phyloP scores from a whole-genome alignment of 768 basidiomycete genomes.

The Kwoniella dendrophila region DNA sequence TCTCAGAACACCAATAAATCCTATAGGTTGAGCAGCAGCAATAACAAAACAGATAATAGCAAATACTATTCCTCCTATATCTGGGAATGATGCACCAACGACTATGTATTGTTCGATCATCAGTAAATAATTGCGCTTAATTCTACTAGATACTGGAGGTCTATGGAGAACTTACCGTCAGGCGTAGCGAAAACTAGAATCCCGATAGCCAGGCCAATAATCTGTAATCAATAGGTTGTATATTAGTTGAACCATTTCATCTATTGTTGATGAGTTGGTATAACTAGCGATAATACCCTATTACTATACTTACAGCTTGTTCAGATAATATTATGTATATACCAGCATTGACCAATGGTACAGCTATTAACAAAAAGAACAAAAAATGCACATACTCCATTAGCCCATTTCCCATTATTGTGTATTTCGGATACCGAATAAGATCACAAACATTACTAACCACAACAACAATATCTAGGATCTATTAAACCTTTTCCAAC shows the following conservation, averaged over 20 bases:
- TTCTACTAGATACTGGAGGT: not conserved
- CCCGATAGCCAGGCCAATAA: slow-evolving; percentile 43
- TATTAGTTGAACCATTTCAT: too few relatives aligned
- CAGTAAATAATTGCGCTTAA: not conserved
- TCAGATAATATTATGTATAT: slow-evolving; percentile 78
- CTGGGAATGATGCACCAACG: slow-evolving; percentile 81
- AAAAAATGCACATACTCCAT: too few relatives aligned
- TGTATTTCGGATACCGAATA: too few relatives aligned
- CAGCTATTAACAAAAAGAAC: too few relatives aligned
- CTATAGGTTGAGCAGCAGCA: slow-evolving; percentile 76
- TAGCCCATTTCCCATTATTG: too few relatives aligned
- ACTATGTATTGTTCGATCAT: slow-evolving; percentile 60
- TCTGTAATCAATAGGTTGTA: too few relatives aligned
- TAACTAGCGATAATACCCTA: too few relatives aligned
- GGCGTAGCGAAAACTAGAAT: slow-evolving; percentile 49
- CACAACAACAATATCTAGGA: slow-evolving; percentile 80
- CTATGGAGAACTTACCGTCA: slow-evolving; percentile 24
- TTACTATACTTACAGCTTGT: slow-evolving; percentile 68
- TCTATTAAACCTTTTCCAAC: slow-evolving; percentile 37
- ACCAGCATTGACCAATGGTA: slow-evolving; percentile 86
- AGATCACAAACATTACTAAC: slow-evolving; percentile 33
- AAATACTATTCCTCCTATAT: slow-evolving; percentile 72
- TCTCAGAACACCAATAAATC: slow-evolving; percentile 79
- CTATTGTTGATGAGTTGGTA: too few relatives aligned
- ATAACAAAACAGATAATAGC: slow-evolving; percentile 74